Base-by-base conservation (phyloP, 2,329 filamentous ascomycete genomes). In the Colletotrichum sp. region DNA sequence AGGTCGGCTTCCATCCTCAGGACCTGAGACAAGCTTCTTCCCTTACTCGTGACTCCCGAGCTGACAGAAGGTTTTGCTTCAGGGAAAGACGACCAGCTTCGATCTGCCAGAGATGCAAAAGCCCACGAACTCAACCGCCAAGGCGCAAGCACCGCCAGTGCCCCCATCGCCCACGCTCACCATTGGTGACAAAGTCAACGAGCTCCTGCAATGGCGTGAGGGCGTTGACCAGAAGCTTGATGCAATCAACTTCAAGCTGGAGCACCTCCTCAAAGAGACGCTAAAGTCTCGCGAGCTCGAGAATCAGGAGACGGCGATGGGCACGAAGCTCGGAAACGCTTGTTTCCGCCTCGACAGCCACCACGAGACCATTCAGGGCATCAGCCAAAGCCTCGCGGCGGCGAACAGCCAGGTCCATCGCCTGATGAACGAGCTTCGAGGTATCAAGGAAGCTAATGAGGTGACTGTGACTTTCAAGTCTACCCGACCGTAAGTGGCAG, bases 401-500 rank as follows among this genome's bases (percentile, higher is more conserved):
- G 51, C 66, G 27, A 65, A 8, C 4, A 43, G 33, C 21, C 71
- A 73, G 27, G 38, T 73, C 3, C 31, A 62, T 7, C 15, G 15
- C 9, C 21, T 73, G n/a, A 61, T 67, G 18, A 8, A 18, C 8
- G 59, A 73, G 11, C 15, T 73, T 31, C 59, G 31, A 15, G 5
- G 31, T 36, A 29, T 65, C 15, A 51, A 27, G 18, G 70, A 70
- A 6, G 65, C 34, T 4, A 51, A 51, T 15, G 70, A 73, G 12
- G 51, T 73, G 13, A 70, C 36, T 18, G 66, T 73, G 18, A 70
- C 70, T 9, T 58, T 73, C 59, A 73, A 59, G 24, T 43, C 70
- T 24, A 15, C 29, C 6, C 27, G 58, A 16, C 55, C 54, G 57
- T 70, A 8, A 43, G 66, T 51, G 12, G 24, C 16, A 5, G 8